Evolutionary conservation across 345 rosid genomes (phyloP).

Genomic region (Bretschneidera sinensis): DNA sequence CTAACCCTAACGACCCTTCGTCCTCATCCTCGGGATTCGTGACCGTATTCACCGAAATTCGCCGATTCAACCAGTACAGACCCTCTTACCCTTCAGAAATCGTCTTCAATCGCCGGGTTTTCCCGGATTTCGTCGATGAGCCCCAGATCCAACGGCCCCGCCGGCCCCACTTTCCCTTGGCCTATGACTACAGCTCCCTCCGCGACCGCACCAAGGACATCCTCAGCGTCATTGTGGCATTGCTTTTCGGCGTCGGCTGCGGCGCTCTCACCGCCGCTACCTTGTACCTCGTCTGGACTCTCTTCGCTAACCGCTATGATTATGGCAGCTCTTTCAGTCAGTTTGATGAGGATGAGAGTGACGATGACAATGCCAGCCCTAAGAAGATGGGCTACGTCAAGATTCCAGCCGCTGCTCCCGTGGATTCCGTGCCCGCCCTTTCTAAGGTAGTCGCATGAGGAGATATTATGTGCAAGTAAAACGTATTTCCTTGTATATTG

Average conservation of each 20-base stretch:
- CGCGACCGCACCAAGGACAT: constrained; percentile 82
- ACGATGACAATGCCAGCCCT: constrained; percentile 38
- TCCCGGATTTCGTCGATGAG: constrained; percentile 23
- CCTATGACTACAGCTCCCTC: constrained; percentile 50
- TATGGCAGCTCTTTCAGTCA: constrained; percentile 14
- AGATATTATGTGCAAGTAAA: constrained; percentile 13
- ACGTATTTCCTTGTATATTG: constrained; percentile 14
- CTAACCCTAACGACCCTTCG: constrained; percentile 32
- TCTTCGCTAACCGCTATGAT: constrained; percentile 44
- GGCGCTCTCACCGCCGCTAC: constrained; percentile 92
- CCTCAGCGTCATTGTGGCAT: constrained; percentile 77
- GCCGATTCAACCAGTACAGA: constrained; percentile 29
- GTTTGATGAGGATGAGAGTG: constrained; percentile 37
- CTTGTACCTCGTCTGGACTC: constrained; percentile 81
- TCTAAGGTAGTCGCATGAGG: constrained; percentile 34
- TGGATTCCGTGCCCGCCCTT: constrained; percentile 10
- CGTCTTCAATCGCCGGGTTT: constrained; percentile 27
- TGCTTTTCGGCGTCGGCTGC: constrained; percentile 88
- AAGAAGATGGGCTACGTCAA: constrained; percentile 81
- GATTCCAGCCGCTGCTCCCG: constrained; percentile 39
- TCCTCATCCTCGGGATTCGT: constrained; percentile 39
- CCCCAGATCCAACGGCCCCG: constrained; percentile 19
- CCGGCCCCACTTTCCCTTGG: constrained; percentile 23
- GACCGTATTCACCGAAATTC: constrained; percentile 60
- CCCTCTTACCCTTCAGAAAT: constrained; percentile 21